Evolutionary conservation across 352 stramenopile genomes (phyloP), one percentile per base, ranked within the genome.

Genomic region (Pythium grandisporangium): DNA sequence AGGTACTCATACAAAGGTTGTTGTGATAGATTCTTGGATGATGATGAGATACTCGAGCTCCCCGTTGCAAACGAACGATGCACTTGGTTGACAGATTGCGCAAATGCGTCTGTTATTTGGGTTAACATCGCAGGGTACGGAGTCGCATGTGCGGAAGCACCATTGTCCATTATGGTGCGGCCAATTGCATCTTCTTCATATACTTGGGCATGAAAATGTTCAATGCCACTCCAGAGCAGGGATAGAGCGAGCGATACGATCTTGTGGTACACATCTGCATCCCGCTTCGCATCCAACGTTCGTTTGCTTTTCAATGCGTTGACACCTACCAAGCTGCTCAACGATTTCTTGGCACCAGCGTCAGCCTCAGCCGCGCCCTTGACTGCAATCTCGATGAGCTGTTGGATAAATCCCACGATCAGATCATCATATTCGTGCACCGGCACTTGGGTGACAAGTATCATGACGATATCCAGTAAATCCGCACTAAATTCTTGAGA

Each of bases 181-280:
- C 22, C 11, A 40, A 49, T 1, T 32, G 13, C 30, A 21, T 44
- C 23, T 27, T 51, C 52, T 26, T 44, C 34, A 34, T n/a, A n/a
- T 48, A 19, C 17, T 20, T 47, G 7, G 49, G 51, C 17, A 37
- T 5, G 16, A 23, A 37, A n/a, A 19, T 59, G 42, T 32, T 55
- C 51, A 20, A 84, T 70, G 7, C 60, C 73, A 55, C 83, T 89
- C 78, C 78, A 91, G 36, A 88, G 69, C 14, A 92, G 43, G n/a
- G 67, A 88, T 13, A 79, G 77, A 17, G 75, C 78, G 30, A 92
- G 45, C 8, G 41, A 68, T 22, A 87, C 70, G 19, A 92, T 59
- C 39, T 92, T 92, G 44, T 66, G 81, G 12, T 81, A 62, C 2
- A 85, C 54, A 21, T 92, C 75, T 2, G 73, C 48, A 37, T 89